Evolutionary conservation across 345 rosid genomes (phyloP).

Genomic region (Murraya paniculata): DNA sequence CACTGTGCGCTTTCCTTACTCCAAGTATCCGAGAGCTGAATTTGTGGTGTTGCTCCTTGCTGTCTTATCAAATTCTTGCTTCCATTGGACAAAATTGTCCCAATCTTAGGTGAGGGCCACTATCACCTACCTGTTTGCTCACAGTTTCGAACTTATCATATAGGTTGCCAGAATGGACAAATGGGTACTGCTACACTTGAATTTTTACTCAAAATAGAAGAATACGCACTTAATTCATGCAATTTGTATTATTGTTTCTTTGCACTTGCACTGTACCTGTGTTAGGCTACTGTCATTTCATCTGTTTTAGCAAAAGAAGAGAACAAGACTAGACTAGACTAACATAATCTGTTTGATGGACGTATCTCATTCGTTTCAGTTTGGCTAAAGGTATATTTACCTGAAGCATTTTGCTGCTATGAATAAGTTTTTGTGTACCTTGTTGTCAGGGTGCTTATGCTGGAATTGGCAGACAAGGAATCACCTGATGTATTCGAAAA

Average conservation of each 20-base stretch:
- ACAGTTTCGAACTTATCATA: background rate
- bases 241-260: background rate
- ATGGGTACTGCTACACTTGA: background rate
- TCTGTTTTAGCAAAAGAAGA: background rate
- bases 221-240: background rate
- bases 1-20: slow-evolving; percentile 29
- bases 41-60: slow-evolving; percentile 40
- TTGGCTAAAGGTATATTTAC: background rate
- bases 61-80: slow-evolving; percentile 35
- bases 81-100: slow-evolving; percentile 44
- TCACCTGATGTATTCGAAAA: slow-evolving; percentile 21
- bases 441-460: slow-evolving; percentile 38
- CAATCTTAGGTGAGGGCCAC: slow-evolving; percentile 42
- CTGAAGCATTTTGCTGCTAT: background rate
- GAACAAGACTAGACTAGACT: background rate
- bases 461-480: slow-evolving; percentile 43
- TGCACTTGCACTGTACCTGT: background rate
- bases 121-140: background rate
- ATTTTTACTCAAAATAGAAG: background rate
- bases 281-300: background rate
- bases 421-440: background rate
- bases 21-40: slow-evolving; percentile 42
- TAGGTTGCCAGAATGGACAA: background rate
- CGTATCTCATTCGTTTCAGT: background rate
- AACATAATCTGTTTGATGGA: background rate